These are phyloP conservation scores for Cantharellus cinnabarinus DNA, from an alignment of 768 basidiomycete genomes.

Conservation along the genomic window DNA sequence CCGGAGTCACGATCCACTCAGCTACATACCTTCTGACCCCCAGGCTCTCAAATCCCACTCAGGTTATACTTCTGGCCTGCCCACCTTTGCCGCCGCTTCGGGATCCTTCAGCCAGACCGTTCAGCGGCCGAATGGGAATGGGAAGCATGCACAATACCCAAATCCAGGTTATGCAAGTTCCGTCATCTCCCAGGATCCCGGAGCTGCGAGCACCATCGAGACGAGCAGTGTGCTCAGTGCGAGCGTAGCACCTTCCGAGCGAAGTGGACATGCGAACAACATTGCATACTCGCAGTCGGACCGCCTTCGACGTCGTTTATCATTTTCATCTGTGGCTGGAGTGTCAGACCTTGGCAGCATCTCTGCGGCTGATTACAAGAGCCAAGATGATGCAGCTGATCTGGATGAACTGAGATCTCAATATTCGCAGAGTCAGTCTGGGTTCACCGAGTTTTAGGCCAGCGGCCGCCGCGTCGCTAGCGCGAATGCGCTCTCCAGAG, in stretches of 20 bases:
- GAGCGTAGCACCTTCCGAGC: slow-evolving; percentile 26
- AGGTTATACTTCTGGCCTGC: slow-evolving; percentile 80
- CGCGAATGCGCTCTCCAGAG: too few species aligned
- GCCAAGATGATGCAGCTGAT: slow-evolving; percentile 64
- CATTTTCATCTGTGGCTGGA: slow-evolving; percentile 57
- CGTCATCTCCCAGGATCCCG: slow-evolving; percentile 80
- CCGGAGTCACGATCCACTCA: slow-evolving; percentile 80
- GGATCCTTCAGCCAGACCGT: slow-evolving; percentile 51
- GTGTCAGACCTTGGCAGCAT: slow-evolving; percentile 49
- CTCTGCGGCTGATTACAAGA: slow-evolving; percentile 68
- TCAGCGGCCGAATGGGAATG: slow-evolving; percentile 39
- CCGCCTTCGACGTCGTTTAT: slow-evolving; percentile 54
- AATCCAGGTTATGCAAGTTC: slow-evolving; percentile 39
- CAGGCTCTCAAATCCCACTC: slow-evolving; percentile 95
- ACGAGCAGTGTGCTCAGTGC: slow-evolving; percentile 37
- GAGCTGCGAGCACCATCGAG: slow-evolving; percentile 37
- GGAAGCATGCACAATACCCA: slow-evolving; percentile 57
- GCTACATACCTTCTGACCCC: slow-evolving; percentile 86
- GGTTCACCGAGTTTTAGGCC: slow-evolving; percentile 64
- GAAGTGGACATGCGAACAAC: slow-evolving; percentile 17
- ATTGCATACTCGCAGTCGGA: slow-evolving; percentile 86
- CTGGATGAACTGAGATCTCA: slow-evolving; percentile 78
- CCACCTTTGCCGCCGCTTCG: slow-evolving; percentile 48
- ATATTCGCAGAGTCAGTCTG: slow-evolving; percentile 67
- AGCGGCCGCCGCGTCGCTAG: neutral